Conservation (phyloP, 2,329 filamentous ascomycete species). For the Lojkania enalia region DNA sequence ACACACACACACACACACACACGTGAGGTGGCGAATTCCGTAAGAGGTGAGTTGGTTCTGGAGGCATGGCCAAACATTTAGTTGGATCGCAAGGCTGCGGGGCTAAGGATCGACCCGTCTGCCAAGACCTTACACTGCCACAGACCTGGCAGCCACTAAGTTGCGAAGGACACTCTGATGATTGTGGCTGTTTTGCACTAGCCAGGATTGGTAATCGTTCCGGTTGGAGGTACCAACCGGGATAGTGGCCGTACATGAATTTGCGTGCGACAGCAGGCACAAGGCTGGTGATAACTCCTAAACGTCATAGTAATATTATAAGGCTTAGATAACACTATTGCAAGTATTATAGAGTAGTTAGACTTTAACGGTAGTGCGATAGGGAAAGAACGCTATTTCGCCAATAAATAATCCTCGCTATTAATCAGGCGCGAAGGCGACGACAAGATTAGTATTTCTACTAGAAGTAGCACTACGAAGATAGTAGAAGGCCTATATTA, state of each 20-base stretch:
- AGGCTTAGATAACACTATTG: not conserved
- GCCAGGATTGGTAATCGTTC: no score
- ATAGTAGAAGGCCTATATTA: conserved; percentile 1
- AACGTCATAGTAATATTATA: not conserved
- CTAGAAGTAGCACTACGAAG: conserved; percentile 2
- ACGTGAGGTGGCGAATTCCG: no score
- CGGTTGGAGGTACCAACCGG: not conserved
- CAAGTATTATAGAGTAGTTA: not conserved
- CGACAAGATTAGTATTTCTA: conserved; percentile 5
- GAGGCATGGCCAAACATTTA: no score
- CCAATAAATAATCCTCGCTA: not conserved
- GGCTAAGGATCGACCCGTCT: no score
- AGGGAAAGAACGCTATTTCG: not conserved
- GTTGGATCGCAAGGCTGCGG: no score
- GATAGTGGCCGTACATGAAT: not conserved
- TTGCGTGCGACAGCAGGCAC: not conserved
- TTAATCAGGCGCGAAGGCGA: not conserved
- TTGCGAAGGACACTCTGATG: no score
- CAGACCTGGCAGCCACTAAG: no score
- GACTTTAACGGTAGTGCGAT: not conserved
- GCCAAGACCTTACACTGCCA: no score
- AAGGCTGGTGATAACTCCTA: not conserved
- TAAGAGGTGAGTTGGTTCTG: no score
- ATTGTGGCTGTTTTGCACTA: no score
- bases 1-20: no score